Evolutionary conservation across 2,329 filamentous ascomycete species (phyloP).

Genomic region (Alternaria alternata): DNA sequence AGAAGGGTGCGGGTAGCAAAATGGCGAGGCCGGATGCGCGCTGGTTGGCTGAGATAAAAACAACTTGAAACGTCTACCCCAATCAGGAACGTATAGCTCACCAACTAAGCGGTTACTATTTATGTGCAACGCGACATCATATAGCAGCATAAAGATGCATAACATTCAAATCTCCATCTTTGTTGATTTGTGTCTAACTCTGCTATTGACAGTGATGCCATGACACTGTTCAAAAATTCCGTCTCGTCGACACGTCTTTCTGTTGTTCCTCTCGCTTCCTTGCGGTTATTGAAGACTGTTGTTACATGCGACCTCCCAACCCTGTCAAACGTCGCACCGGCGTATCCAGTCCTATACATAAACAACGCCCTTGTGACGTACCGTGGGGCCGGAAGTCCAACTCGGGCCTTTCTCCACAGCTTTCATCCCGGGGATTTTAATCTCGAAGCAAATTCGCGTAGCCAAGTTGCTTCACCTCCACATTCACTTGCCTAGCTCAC

Average conservation of each 20-base stretch:
- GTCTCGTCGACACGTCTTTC: conserved; percentile 31
- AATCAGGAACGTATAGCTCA: conserved; percentile 29
- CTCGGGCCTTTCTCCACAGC: conserved; percentile 33
- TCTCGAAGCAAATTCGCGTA: conserved; percentile 28
- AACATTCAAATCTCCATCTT: conserved; percentile 25
- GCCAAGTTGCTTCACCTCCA: conserved; percentile 28
- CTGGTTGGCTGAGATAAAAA: conserved; percentile 31
- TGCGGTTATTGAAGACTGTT: neutral
- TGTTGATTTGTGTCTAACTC: conserved; percentile 15
- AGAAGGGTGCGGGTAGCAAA: conserved; percentile 8
- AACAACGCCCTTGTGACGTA: conserved; percentile 35
- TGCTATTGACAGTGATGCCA: conserved; percentile 18
- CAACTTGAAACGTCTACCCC: conserved; percentile 26
- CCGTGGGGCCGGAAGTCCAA: conserved; percentile 24
- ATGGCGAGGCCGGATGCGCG: conserved; percentile 2
- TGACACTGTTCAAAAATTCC: conserved; percentile 22
- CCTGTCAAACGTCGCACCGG: conserved; percentile 41
- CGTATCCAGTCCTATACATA: conserved; percentile 40
- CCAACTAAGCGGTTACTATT: conserved; percentile 15
- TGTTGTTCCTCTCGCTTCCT: conserved; percentile 18
- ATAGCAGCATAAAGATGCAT: conserved; percentile 32
- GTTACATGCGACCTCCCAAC: conserved; percentile 25
- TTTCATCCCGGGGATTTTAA: conserved; percentile 32
- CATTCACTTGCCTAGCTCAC: conserved; percentile 74
- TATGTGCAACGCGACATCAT: conserved; percentile 26